Base-by-base conservation (phyloP, 805 yeast species). In the Ogataea methanolica region DNA sequence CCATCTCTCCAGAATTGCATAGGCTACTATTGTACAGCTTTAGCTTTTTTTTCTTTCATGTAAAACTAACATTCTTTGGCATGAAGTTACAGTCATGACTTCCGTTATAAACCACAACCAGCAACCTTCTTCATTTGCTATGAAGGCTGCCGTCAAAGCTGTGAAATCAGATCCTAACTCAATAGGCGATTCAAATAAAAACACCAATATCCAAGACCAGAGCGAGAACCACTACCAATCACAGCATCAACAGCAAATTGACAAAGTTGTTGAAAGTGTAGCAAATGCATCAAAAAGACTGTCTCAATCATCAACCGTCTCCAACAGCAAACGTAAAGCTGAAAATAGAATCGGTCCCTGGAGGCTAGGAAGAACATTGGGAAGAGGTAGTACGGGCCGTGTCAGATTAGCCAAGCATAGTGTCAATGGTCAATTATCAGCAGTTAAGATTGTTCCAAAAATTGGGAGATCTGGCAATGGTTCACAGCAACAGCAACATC, bases 311-410 rank as follows among this genome's bases (percentile, higher is more conserved):
- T 66, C 83, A 68, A 61, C 67, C 6, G 54, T 55, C 14, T 64
- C 69, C 4, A 52, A 57, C 31, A 58, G 60, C 39, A 68, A 68
- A 52, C 49, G 70, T 15, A 67, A 66, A 45, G 65, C 68, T 3
- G 71, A 68, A 49, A 68, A 68, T 49, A 57, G 61, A 50, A 84
- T 87, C 22, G 95, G 95, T 1, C 95, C 95, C 15, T 87, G 95
- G 95, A 77, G 77, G 55, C 70, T 87, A 45, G 94, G 94, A 17
- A 80, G 82, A 58, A 84, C 92, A 5, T 66, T 87, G 44, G 95
- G 95, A 3, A 75, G 86, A 56, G 95, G 95, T 16, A 87, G 94
- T 42, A 85, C 94, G 0, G 92, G 92, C 4, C 73, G 91, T 46
- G 95, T 87, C 1, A 71, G 88, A 22, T 65, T 87, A 37, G 94